Base-by-base conservation (phyloP, 1,284 basidiomycete genomes). In the Ustilago hordei region DNA sequence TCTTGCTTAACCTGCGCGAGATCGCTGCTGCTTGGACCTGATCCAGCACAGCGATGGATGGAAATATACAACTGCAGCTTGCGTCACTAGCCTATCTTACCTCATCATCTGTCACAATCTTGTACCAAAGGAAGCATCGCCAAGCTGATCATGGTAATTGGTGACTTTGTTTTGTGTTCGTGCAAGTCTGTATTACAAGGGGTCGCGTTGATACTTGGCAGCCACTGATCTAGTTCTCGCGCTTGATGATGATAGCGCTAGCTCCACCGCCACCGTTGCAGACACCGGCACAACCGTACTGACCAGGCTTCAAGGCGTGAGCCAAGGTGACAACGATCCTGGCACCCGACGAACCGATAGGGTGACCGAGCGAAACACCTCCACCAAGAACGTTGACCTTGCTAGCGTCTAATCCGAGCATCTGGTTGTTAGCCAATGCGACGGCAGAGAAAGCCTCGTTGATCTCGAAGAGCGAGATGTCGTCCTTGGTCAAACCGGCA, bases 261-360 rank as follows among this genome's bases (percentile, higher is more conserved):
- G 81, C 81, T 35, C 80, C 82, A 31, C 81, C 82, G 62, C 80
- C 82, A 13, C 82, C 82, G 87, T 99, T 99, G 91, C 97, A 99
- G 82, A 99, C 93, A 87, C 93, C 95, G 36, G 96, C 97, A 65
- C 94, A 94, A 83, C 97, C 97, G 85, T 96, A 98, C 89, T 99
- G 90, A 58, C 97, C 97, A n/a, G 92, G 88, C 89, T 98, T 92
- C 79, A 99, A 90, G 12, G 92, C 91, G 86, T 99, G 96, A 9
- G 94, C 89, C 39, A 99, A 90, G 11, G 96, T 95, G 54, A 99
- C 96, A 64, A 99, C 90, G 88, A 99, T 99, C 64, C 97, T 91
- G 58, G 93, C 91, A 45, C 97, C 97, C 48, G 95, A 98, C 87
- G 93, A 96, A 64, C 96, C 96, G 86, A 98, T 95, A 56, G 96